Base-by-base conservation (phyloP, 1,284 basidiomycete species). In the Ganoderma sp. region DNA sequence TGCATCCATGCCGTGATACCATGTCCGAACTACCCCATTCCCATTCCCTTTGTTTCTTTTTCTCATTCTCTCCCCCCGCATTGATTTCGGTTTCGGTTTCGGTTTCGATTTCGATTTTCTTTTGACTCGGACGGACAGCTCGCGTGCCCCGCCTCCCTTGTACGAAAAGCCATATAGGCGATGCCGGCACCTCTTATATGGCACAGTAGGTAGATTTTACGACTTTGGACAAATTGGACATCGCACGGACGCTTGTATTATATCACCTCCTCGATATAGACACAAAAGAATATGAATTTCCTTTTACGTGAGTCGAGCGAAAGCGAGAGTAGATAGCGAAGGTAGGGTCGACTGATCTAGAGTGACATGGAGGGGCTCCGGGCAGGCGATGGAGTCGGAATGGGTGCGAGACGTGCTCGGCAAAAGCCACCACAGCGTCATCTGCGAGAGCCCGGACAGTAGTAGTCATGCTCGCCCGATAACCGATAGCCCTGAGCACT, bases 141-240 rank as follows among this genome's bases (percentile, higher is more conserved):
- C 15, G 19, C 4, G 32, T 56, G 54, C 54, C 17, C 12, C 48
- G 14, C n/a, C 12, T 28, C 3, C 3, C 48, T 34, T 56, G 54
- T 56, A 58, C 56, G 34, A 37, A 58, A 58, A 58, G 34, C 5
- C n/a, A 58, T n/a, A 6, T 5, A 39, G 9, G 56, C 10, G 56
- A 58, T 58, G 56, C 56, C n/a, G 56, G 56, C 56, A 58, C 34
- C 56, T n/a, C 34, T 58, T 39, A 10, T 58, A 39, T 58, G 56
- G 19, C 56, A 58, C 56, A 39, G 34, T 39, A 58, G 37, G 14
- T 58, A 58, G 56, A 58, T 1, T 58, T 39, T 19, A 2, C 28
- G 15, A 32, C 17, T 19, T 56, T 9, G 25, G 50, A 54, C 28
- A 19, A 19, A 19, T 56, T 56, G 52, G 7, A 56, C 50, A 54